Percentiles rank a stretch among this genome's conserved stretches.
phyloP scores from a whole-genome alignment of 306 rosid genomes.

The Lathyrus sativus region DNA sequence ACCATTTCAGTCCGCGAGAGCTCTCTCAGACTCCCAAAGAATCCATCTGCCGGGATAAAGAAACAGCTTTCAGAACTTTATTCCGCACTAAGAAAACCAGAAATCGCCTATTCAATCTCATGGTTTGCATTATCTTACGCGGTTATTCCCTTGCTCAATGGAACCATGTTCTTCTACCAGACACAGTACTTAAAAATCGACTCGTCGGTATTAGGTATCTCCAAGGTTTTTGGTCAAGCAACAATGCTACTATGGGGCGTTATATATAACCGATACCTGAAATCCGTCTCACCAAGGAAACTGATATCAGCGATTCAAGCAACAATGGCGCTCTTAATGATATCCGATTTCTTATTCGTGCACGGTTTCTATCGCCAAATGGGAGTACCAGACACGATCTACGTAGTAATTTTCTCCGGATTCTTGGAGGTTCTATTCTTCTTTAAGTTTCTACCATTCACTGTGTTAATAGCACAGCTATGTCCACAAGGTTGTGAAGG shows the following conservation, averaged over 20 bases:
- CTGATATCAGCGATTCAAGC: slow-evolving; percentile 70
- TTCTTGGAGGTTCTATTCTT: slow-evolving; percentile 72
- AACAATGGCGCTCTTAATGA: slow-evolving; percentile 67
- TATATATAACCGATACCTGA: slow-evolving; percentile 60
- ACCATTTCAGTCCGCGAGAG: slow-evolving; percentile 58
- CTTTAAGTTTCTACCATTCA: slow-evolving; percentile 83
- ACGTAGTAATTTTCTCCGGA: slow-evolving; percentile 79
- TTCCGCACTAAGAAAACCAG: slow-evolving; percentile 62
- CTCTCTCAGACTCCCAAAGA: slow-evolving; percentile 69
- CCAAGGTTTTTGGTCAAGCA: slow-evolving; percentile 89
- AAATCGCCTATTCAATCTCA: slow-evolving; percentile 62
- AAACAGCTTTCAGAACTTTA: slow-evolving; percentile 66
- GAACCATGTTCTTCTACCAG: slow-evolving; percentile 97
- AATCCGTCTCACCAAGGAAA: slow-evolving; percentile 67
- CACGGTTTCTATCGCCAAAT: slow-evolving; percentile 61
- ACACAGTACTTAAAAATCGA: slow-evolving; percentile 67
- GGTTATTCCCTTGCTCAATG: slow-evolving; percentile 73
- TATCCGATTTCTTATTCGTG: slow-evolving; percentile 83
- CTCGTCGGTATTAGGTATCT: slow-evolving; percentile 70
- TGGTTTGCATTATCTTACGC: slow-evolving; percentile 95
- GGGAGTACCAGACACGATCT: slow-evolving; percentile 69
- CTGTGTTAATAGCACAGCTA: slow-evolving; percentile 64
- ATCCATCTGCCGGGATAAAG: slow-evolving; percentile 55
- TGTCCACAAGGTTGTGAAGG: slow-evolving; percentile 96
- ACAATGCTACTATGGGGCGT: slow-evolving; percentile 85